Conservation (phyloP, 805 yeast genomes). For the Pichia insulana region DNA sequence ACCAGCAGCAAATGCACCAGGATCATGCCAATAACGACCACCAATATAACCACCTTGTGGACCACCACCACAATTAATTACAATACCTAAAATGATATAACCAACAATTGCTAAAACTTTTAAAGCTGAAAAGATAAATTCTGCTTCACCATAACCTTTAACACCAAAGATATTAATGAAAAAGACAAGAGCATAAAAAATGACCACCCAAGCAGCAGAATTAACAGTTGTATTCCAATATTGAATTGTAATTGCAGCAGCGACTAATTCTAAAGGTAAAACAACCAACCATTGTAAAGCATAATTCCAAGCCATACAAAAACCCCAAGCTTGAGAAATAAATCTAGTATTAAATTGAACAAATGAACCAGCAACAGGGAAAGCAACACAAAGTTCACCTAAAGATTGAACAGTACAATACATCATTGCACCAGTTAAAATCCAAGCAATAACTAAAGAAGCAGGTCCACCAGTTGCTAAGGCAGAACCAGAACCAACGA, state of each 20-base stretch:
- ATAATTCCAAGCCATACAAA: constrained; percentile 54
- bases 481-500: constrained; percentile 64
- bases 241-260: constrained; percentile 43
- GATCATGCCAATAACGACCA: constrained; percentile 47
- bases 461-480: constrained; percentile 69
- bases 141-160: constrained; percentile 63
- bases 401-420: constrained; percentile 56
- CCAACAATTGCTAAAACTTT: constrained; percentile 54
- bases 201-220: constrained; percentile 48
- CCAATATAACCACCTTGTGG: constrained; percentile 52
- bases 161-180: constrained; percentile 53
- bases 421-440: constrained; percentile 50
- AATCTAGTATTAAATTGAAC: constrained; percentile 53
- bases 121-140: constrained; percentile 44
- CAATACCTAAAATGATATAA: constrained; percentile 46
- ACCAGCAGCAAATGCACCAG: constrained; percentile 46
- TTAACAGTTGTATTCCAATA: constrained; percentile 38
- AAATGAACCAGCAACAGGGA: constrained; percentile 57
- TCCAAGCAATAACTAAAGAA: constrained; percentile 52
- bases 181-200: constrained; percentile 44
- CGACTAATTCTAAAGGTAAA: constrained; percentile 46
- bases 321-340: constrained; percentile 50
- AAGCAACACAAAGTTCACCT: constrained; percentile 56
- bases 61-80: constrained; percentile 58
- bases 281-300: constrained; percentile 48